Evolutionary conservation across 2,329 filamentous ascomycete genomes (phyloP), one percentile per base, ranked within the genome.

Genomic region (Aspergillus clavatus): DNA sequence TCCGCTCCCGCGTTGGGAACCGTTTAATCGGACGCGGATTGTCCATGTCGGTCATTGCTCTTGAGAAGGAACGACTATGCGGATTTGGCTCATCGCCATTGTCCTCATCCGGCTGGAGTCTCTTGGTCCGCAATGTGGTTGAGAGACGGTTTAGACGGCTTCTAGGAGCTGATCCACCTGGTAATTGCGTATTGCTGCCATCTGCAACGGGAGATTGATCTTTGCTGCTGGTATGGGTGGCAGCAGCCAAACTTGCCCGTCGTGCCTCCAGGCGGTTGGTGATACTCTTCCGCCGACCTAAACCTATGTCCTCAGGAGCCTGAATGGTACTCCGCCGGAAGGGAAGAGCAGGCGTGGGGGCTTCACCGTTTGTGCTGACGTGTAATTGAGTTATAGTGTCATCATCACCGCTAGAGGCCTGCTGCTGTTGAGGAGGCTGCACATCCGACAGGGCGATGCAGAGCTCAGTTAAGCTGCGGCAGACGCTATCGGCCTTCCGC

Each of bases 401-500:
- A 29, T 54, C 52, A 36, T 64, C 64, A 40, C 57, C 56, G 36
- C 60, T 67, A 5, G 52, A 57, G n/a, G 57, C 58, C 37, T 59
- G 63, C 39, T 58, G 56, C 33, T 53, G 59, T 23, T n/a, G n/a
- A n/a, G 56, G 58, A 38, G 65, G 43, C 22, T 65, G 60, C 31
- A 81, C 79, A 51, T 87, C 86, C 23, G 83, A 83, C 43, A 98
- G 72, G 1, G 89, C 87, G 45, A 98, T 79, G 62, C 89, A 95
- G 5, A 98, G 76, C 66, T 98, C 93, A 0, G 91, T 97, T 53
- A 98, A 72, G 60, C 87, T 93, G 43, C 91, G 85, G 65, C 93
- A 97, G 62, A 98, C 82, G 60, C 86, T 89, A 62, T 98, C 91
- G 22, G 89, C 88, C 67, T 95, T 96, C 51, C 91, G 82, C 39